A percentile compares a stretch with the other conserved stretches of the same genome.
Conservation (phyloP, 2,329 filamentous ascomycete genomes). For the Pseudogymnoascus sp. region DNA sequence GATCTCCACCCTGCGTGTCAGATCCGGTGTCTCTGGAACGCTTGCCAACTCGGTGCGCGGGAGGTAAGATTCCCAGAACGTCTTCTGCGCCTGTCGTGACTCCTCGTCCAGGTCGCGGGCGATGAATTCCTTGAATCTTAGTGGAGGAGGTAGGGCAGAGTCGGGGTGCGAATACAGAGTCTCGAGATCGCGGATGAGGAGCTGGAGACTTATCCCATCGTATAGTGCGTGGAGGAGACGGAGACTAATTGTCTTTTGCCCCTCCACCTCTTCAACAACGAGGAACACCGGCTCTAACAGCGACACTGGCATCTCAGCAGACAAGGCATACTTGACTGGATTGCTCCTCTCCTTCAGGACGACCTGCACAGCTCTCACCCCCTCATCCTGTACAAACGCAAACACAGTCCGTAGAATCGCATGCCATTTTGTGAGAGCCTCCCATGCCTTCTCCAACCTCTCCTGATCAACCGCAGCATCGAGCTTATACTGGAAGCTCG, state of each 20-base stretch:
- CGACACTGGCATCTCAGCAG: constrained; percentile 16
- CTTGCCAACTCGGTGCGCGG: constrained; percentile 13
- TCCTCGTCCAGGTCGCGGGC: constrained; percentile 20
- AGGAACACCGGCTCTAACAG: constrained; percentile 19
- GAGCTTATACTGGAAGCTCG: constrained; percentile 58
- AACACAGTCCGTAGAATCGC: constrained; percentile 65
- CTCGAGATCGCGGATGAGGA: constrained; percentile 49
- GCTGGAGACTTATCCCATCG: constrained; percentile 70
- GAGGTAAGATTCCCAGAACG: constrained; percentile 44
- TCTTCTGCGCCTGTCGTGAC: not conserved
- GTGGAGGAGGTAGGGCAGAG: constrained; percentile 1
- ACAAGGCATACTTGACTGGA: constrained; percentile 21
- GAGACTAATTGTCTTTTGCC: constrained; percentile 33
- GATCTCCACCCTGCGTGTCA: constrained; percentile 23
- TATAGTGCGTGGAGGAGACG: constrained; percentile 81
- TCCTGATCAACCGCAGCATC: constrained; percentile 31
- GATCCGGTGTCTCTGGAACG: constrained; percentile 16
- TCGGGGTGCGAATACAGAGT: constrained; percentile 31
- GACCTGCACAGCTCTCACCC: constrained; percentile 55
- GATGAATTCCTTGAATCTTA: constrained; percentile 28
- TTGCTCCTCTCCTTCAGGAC: constrained; percentile 38
- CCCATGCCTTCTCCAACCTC: constrained; percentile 53
- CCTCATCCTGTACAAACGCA: constrained; percentile 38
- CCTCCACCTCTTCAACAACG: constrained; percentile 15
- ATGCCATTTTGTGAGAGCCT: constrained; percentile 42